Base-by-base conservation (phyloP, 768 basidiomycete genomes). In the Boletus rufocinnamomeus region DNA sequence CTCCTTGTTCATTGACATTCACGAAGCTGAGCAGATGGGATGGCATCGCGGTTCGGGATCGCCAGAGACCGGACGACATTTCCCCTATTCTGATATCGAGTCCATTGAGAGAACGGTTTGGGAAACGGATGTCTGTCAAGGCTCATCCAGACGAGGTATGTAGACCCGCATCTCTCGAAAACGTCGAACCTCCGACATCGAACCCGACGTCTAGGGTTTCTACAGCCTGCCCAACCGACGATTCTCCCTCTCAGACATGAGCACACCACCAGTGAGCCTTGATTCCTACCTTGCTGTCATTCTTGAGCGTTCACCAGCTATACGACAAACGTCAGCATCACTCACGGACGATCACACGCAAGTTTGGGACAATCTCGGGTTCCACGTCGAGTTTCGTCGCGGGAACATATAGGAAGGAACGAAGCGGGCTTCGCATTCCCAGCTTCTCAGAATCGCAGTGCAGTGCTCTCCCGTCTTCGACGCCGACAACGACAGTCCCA, bases 221-320 rank as follows among this genome's bases (percentile, higher is more conserved):
- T 71, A 71, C 43, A 73, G 60, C 27, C 46, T 73, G 8, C 70
- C 70, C 16, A 71, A 71, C 14, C 64, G 72, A 44, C 67, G 62
- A n/a, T 69, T 71, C 27, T 73, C 72, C 11, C n/a, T 72, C 13
- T 65, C 70, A 2, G 72, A 71, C 27, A 37, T 61, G 35, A 59
- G 48, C 37, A 17, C 48, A 6, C 50, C 56, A 16, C 48, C 41
- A 2, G 70, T 73, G 51, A 57, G 70, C 13, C n/a, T 46, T 37
- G 27, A 19, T 51, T 40, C 28, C 4, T 7, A 13, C 16, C 7
- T 38, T 37, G 19, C 16, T 27, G n/a, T 46, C 11, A 6, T 43
- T 10, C 3, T 40, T 8, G 41, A 28, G 43, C 4, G 37, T 56
- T 56, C 19, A 66, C 17, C 9, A 37, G 34, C 4, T 21, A 25